Percentiles rank a stretch among this genome's conserved stretches.
Conservation (phyloP, 2,329 filamentous ascomycete genomes). For the Didymosphaeria variabile region DNA sequence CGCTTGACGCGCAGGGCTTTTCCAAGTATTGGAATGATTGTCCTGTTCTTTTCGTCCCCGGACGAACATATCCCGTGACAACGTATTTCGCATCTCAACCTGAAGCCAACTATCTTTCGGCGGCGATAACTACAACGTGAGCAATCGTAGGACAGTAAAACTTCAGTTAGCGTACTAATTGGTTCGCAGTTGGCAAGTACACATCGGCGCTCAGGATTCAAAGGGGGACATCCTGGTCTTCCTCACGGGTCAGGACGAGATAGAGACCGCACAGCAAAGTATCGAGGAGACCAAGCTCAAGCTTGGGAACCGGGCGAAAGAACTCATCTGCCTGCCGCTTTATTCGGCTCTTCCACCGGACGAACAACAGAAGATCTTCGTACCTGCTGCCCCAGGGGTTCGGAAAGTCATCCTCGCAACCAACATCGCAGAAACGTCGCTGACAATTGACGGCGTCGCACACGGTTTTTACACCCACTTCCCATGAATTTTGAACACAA, state of each 20-base stretch:
- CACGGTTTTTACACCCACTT: constrained; percentile 56
- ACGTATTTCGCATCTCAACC: constrained; percentile 91
- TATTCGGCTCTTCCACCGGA: constrained; percentile 94
- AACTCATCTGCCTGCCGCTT: constrained; percentile 90
- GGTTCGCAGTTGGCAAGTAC: no score
- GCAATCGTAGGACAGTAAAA: no score
- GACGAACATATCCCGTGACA: constrained; percentile 86
- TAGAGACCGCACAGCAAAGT: constrained; percentile 87
- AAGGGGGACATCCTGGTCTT: constrained; percentile 91
- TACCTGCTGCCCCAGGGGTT: constrained; percentile 83
- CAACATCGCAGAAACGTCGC: constrained; percentile 94
- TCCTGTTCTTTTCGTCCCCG: constrained; percentile 94
- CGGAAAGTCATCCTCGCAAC: constrained; percentile 94
- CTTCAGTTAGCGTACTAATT: no score
- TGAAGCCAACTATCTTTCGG: constrained; percentile 86
- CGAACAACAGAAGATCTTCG: constrained; percentile 91
- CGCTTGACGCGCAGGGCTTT: constrained; percentile 93
- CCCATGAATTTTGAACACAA: no score
- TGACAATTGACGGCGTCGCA: constrained; percentile 95
- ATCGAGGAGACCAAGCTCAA: constrained; percentile 68
- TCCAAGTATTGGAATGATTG: constrained; percentile 90
- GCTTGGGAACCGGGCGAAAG: constrained; percentile 78
- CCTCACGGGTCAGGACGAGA: constrained; percentile 94
- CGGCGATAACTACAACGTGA: no score
- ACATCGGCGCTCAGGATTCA: constrained; percentile 68